These are phyloP conservation scores for Fraxinus platypoda DNA, from an alignment of 305 asterid species.

Conservation along the genomic window DNA sequence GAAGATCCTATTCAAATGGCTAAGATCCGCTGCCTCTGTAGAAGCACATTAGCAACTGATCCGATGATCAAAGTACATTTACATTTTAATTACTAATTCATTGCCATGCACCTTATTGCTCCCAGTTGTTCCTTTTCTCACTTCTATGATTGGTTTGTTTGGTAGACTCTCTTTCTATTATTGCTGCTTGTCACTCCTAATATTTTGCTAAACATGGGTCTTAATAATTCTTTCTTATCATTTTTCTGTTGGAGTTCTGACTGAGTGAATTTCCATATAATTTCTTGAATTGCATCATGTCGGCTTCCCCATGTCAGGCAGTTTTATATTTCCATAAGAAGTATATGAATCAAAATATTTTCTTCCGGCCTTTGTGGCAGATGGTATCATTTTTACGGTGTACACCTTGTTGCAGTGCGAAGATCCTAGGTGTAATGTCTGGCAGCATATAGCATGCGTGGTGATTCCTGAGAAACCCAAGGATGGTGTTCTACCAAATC, in stretches of 20 bases:
- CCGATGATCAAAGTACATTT: constrained; percentile 73
- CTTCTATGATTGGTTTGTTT: neutral
- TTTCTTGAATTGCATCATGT: constrained; percentile 9
- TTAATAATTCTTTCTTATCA: neutral
- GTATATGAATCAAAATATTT: neutral
- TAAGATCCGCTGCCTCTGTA: constrained; percentile 86
- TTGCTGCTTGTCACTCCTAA: neutral
- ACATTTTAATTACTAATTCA: neutral
- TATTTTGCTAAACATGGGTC: neutral
- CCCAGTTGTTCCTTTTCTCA: neutral
- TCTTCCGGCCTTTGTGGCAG: neutral
- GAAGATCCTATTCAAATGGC: constrained; percentile 59
- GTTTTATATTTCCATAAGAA: constrained; percentile 7
- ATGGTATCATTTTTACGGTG: constrained; percentile 20
- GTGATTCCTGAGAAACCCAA: constrained; percentile 79
- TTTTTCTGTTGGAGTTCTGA: constrained; percentile 21
- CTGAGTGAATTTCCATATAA: constrained; percentile 7
- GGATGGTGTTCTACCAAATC: constrained; percentile 61
- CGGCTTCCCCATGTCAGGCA: constrained; percentile 8
- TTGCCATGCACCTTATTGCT: neutral
- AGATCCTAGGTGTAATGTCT: constrained; percentile 76
- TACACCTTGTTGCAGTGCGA: constrained; percentile 73
- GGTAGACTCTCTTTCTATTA: neutral
- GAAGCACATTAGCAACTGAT: constrained; percentile 68
- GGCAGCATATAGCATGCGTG: constrained; percentile 95